Percentiles rank a stretch among this genome's conserved stretches.
Evolutionary conservation across 176 grass and related monocot genomes (phyloP).

Genomic region (Poa pratensis): DNA sequence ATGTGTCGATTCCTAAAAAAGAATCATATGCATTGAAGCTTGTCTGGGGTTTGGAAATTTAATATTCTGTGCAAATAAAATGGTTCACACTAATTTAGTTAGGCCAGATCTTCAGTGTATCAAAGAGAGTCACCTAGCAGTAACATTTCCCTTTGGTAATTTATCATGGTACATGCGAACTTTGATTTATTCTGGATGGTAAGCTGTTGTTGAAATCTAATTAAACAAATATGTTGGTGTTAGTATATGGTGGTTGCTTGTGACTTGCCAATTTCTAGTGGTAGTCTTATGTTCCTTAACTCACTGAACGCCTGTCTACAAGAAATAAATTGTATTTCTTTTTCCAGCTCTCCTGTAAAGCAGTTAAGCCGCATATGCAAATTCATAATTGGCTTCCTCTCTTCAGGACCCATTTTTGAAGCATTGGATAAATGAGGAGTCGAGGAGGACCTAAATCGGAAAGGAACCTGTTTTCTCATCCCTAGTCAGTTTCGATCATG

Average conservation of each 20-base stretch:
- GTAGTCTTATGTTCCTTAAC: background rate
- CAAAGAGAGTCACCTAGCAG: background rate
- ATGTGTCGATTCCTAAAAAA: background rate
- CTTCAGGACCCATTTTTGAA: conserved; percentile 26
- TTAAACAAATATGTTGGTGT: conserved; percentile 2
- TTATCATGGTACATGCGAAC: background rate
- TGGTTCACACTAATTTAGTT: conserved; percentile 2
- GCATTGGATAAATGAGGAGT: conserved; percentile 26
- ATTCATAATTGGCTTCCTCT: conserved; percentile 30
- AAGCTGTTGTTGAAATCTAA: background rate
- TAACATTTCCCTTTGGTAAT: conserved; percentile 9
- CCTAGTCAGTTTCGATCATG: background rate
- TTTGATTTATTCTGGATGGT: background rate
- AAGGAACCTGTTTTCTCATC: conserved; percentile 32
- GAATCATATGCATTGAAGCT: conserved; percentile 20
- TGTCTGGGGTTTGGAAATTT: background rate
- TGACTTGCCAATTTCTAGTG: background rate
- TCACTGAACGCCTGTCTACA: background rate
- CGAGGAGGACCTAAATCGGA: background rate
- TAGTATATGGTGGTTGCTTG: background rate
- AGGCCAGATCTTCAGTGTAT: conserved; percentile 17
- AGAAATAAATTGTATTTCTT: conserved; percentile 9
- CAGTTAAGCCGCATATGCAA: background rate
- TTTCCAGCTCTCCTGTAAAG: conserved; percentile 20
- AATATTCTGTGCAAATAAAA: conserved; percentile 18